These are phyloP conservation scores for Sisymbrium irio DNA, from an alignment of 345 rosid genomes.

Conservation along the genomic window DNA sequence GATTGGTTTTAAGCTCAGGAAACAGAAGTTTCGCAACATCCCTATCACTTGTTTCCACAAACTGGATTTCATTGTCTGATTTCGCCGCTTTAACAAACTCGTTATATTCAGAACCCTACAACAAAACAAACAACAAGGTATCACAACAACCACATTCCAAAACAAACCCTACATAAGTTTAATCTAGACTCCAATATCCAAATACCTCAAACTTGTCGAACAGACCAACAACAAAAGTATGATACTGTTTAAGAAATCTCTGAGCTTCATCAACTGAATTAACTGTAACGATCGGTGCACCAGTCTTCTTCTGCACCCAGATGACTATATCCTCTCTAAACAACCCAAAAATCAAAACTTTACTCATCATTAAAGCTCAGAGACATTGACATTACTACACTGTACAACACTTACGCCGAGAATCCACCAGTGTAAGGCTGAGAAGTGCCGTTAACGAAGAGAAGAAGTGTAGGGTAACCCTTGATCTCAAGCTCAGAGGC, in stretches of 20 bases:
- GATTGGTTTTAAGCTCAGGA: conserved; percentile 43
- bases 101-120: conserved; percentile 58
- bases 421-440: conserved; percentile 70
- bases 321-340: conserved; percentile 72
- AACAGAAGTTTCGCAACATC: conserved; percentile 55
- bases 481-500: conserved; percentile 64
- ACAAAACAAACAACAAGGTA: not conserved
- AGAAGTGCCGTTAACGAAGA: conserved; percentile 73
- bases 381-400: not conserved
- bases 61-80: conserved; percentile 67
- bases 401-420: conserved; percentile 48
- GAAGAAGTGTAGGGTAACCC: conserved; percentile 78
- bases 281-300: conserved; percentile 51
- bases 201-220: conserved; percentile 73
- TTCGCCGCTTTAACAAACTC: conserved; percentile 73
- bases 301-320: conserved; percentile 84
- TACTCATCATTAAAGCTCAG: not conserved
- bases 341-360: not conserved
- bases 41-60: conserved; percentile 45
- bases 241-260: conserved; percentile 51
- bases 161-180: not conserved
- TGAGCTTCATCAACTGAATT: conserved; percentile 56
- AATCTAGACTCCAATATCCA: not conserved
- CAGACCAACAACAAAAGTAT: conserved; percentile 53
- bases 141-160: conserved; percentile 3